phyloP scores from a whole-genome alignment of 805 yeast genomes.

The Monosporozyma aerobia region DNA sequence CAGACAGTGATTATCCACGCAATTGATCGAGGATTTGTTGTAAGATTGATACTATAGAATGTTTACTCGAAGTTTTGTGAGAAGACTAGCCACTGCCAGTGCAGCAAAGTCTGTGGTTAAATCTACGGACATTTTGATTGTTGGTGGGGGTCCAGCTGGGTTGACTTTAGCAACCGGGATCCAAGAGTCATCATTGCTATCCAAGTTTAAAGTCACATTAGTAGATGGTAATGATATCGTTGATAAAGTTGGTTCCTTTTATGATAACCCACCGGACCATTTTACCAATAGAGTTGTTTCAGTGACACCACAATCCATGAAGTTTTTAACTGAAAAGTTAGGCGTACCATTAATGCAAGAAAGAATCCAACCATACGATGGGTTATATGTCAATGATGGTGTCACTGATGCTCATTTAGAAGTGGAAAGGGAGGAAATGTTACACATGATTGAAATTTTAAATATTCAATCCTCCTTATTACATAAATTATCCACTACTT shows the following conservation, averaged over 20 bases:
- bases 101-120: conserved; percentile 12
- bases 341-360: conserved; percentile 66
- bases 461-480: conserved; percentile 74
- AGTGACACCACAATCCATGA: conserved; percentile 71
- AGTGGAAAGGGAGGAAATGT: conserved; percentile 47
- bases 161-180: conserved; percentile 75
- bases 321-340: conserved; percentile 58
- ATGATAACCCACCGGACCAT: conserved; percentile 32
- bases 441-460: conserved; percentile 86
- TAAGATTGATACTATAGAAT: background rate
- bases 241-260: conserved; percentile 37
- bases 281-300: conserved; percentile 79
- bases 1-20: background rate
- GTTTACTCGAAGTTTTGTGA: conserved; percentile 2
- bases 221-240: conserved; percentile 63
- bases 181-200: conserved; percentile 55
- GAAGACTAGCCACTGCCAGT: conserved; percentile 12
- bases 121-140: conserved; percentile 63
- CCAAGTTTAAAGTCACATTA: conserved; percentile 50
- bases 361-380: conserved; percentile 72
- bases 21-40: background rate
- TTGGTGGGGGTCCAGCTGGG: conserved; percentile 98
- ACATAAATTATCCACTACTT: conserved; percentile 37
- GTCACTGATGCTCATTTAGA: conserved; percentile 58
- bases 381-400: conserved; percentile 82